Evolutionary conservation across 2,329 filamentous ascomycete genomes (phyloP).

Genomic region (Didymella lethalis): DNA sequence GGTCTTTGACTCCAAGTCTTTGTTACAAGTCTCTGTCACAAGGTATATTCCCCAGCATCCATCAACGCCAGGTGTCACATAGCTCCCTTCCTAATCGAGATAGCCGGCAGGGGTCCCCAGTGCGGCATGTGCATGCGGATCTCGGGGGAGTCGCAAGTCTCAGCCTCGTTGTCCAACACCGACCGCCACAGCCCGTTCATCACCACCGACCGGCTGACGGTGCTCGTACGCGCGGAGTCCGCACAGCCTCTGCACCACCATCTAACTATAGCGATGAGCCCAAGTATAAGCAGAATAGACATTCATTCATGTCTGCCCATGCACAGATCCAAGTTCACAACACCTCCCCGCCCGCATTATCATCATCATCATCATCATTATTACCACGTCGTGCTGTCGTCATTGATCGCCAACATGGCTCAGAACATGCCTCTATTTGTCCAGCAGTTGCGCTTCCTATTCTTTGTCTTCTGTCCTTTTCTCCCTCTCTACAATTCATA

Average conservation of each 20-base stretch:
- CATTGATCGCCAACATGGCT: slow-evolving; percentile 25
- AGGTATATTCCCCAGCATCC: no score
- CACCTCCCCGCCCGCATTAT: slow-evolving; percentile 11
- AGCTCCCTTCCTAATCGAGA: slow-evolving; percentile 24
- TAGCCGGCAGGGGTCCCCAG: slow-evolving; percentile 31
- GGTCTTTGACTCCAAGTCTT: no score
- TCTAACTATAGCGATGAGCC: slow-evolving; percentile 6
- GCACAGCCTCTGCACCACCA: slow-evolving; percentile 12
- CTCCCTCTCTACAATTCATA: slow-evolving; percentile 37
- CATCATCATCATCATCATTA: slow-evolving; percentile 28
- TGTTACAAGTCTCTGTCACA: background rate
- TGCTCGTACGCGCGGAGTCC: slow-evolving; percentile 4
- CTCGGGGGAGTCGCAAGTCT: background rate
- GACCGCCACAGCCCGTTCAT: slow-evolving; percentile 12
- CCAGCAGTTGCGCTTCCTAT: slow-evolving; percentile 38
- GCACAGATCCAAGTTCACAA: background rate
- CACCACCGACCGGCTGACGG: slow-evolving; percentile 11
- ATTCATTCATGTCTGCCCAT: background rate
- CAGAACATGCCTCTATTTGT: slow-evolving; percentile 30
- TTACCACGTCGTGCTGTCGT: slow-evolving; percentile 36
- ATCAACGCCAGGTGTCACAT: slow-evolving; percentile 37
- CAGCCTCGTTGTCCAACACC: no score
- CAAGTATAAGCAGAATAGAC: slow-evolving; percentile 2
- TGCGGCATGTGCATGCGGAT: slow-evolving; percentile 23
- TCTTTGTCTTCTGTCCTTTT: slow-evolving; percentile 40